phyloP scores from a whole-genome alignment of 2,329 filamentous ascomycete species.

The Davidsoniella virescens region DNA sequence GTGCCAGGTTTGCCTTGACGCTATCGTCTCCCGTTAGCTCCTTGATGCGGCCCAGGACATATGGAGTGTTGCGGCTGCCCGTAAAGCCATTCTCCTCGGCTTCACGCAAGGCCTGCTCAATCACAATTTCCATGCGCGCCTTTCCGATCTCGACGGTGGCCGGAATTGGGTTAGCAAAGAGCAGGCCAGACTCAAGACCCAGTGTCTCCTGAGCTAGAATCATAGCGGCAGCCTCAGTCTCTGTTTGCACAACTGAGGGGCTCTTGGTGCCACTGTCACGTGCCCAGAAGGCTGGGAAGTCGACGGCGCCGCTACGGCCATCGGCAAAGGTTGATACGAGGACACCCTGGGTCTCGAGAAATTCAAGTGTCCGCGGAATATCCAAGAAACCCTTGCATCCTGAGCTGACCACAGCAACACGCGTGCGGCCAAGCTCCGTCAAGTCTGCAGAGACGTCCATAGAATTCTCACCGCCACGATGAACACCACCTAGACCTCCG shows the following conservation, averaged over 20 bases:
- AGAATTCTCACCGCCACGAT: slow-evolving; percentile 68
- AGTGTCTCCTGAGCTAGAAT: slow-evolving; percentile 63
- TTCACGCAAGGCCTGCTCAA: slow-evolving; percentile 50
- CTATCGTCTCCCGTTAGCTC: slow-evolving; percentile 58
- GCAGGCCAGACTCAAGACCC: slow-evolving; percentile 58
- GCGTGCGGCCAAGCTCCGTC: slow-evolving; percentile 79
- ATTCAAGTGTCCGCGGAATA: slow-evolving; percentile 74
- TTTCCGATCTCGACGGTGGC: slow-evolving; percentile 52
- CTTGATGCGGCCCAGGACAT: slow-evolving; percentile 61
- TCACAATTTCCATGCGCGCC: slow-evolving; percentile 51
- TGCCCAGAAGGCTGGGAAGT: slow-evolving; percentile 89
- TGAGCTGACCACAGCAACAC: slow-evolving; percentile 73
- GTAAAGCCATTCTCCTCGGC: slow-evolving; percentile 47
- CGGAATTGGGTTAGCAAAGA: slow-evolving; percentile 83
- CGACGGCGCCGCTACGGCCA: slow-evolving; percentile 49
- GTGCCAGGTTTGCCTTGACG: slow-evolving; percentile 55
- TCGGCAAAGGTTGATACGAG: slow-evolving; percentile 82
- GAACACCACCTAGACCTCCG: slow-evolving; percentile 85
- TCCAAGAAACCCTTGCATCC: slow-evolving; percentile 96
- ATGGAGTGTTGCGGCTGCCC: slow-evolving; percentile 72
- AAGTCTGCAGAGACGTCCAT: slow-evolving; percentile 94
- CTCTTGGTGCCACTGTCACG: slow-evolving; percentile 71
- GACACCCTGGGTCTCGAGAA: slow-evolving; percentile 55
- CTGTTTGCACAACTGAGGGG: slow-evolving; percentile 56
- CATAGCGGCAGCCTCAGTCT: slow-evolving; percentile 76